Percentiles rank a stretch among this genome's conserved stretches.
Evolutionary conservation across 2,329 filamentous ascomycete genomes (phyloP).

Genomic region (Penicillium sclerotigenum): DNA sequence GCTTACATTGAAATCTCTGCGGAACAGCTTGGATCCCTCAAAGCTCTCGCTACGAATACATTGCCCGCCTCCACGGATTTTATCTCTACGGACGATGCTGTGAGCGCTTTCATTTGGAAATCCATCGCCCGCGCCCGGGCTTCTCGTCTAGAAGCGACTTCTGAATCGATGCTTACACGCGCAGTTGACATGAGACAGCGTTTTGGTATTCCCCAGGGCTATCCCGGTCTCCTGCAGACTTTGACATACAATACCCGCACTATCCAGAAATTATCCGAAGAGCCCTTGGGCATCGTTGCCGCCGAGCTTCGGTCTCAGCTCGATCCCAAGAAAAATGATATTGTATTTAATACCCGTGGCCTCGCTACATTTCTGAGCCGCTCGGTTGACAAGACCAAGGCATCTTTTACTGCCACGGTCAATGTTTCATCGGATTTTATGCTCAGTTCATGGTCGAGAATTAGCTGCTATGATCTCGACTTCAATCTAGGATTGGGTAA

Average conservation of each 20-base stretch:
- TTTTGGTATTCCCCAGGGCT: constrained; percentile 43
- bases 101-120: constrained; percentile 54
- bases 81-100: constrained; percentile 54
- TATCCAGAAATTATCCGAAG: constrained; percentile 28
- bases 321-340: constrained; percentile 25
- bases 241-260: constrained; percentile 44
- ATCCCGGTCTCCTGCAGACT: constrained; percentile 50
- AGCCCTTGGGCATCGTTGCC: constrained; percentile 37
- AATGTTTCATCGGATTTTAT: constrained; percentile 47
- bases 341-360: constrained; percentile 38
- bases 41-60: constrained; percentile 6
- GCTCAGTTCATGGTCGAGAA: constrained; percentile 55
- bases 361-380: constrained; percentile 42
- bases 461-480: constrained; percentile 46
- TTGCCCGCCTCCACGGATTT: constrained; percentile 29
- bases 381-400: constrained; percentile 33
- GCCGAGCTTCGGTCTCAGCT: constrained; percentile 42
- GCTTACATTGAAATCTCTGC: constrained; percentile 14
- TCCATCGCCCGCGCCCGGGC: constrained; percentile 43
- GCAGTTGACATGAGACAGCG: constrained; percentile 49
- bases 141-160: constrained; percentile 28
- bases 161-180: constrained; percentile 42
- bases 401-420: constrained; percentile 28
- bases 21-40: constrained; percentile 8
- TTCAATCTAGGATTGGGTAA: constrained; percentile 47